These are phyloP conservation scores for Aphanocladium album DNA, from an alignment of 2,329 filamentous ascomycete species.

Conservation along the genomic window DNA sequence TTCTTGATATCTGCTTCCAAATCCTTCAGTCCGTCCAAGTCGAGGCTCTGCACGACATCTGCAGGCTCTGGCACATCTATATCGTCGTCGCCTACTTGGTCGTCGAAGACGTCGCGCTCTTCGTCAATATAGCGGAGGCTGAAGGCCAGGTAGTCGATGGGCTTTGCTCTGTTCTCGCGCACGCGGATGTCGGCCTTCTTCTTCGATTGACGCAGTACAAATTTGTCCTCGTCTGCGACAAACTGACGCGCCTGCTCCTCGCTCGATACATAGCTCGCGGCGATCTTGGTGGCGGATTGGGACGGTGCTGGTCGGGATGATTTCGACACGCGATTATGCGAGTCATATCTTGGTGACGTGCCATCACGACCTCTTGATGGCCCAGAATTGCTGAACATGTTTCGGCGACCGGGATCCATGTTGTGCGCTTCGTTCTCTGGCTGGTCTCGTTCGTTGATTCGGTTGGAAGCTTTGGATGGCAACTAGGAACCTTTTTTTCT, in stretches of 20 bases:
- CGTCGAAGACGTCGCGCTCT: slow-evolving; percentile 79
- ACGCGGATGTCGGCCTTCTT: slow-evolving; percentile 96
- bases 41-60: slow-evolving; percentile 70
- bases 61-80: slow-evolving; percentile 76
- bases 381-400: slow-evolving; percentile 43
- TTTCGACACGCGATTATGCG: slow-evolving; percentile 53
- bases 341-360: slow-evolving; percentile 51
- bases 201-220: slow-evolving; percentile 94
- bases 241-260: slow-evolving; percentile 77
- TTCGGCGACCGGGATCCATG: slow-evolving; percentile 52
- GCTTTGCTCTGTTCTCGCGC: slow-evolving; percentile 81
- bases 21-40: slow-evolving; percentile 62
- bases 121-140: slow-evolving; percentile 83
- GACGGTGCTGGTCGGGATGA: slow-evolving; percentile 29
- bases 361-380: slow-evolving; percentile 41
- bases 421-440: slow-evolving; percentile 6
- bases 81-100: slow-evolving; percentile 67
- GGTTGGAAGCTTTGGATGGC: neutral
- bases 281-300: slow-evolving; percentile 23
- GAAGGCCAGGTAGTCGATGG: slow-evolving; percentile 91
- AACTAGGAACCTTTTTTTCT: neutral
- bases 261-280: slow-evolving; percentile 55
- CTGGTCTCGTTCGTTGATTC: neutral
- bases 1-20: slow-evolving; percentile 75
- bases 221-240: slow-evolving; percentile 91